Percentiles rank a stretch among this genome's conserved stretches.
Conservation (phyloP, 2,329 filamentous ascomycete genomes). For the Trichophyton rubrum region DNA sequence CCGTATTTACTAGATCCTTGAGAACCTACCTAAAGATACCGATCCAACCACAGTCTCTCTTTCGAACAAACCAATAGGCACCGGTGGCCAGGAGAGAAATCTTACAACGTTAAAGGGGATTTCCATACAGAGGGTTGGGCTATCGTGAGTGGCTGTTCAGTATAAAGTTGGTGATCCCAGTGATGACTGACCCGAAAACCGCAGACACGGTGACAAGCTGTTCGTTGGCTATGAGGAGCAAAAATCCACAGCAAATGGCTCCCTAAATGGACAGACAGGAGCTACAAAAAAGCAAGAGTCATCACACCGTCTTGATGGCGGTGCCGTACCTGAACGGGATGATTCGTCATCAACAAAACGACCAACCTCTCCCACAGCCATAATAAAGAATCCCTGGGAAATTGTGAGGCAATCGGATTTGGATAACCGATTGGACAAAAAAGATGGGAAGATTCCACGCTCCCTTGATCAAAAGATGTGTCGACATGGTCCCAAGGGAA, state of each 20-base stretch:
- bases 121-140: conserved; percentile 44
- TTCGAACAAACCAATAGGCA: conserved; percentile 48
- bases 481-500: conserved; percentile 87
- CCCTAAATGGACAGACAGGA: conserved; percentile 19
- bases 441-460: conserved; percentile 77
- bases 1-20: conserved; percentile 35
- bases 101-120: conserved; percentile 42
- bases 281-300: conserved; percentile 15
- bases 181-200: background rate
- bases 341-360: conserved; percentile 49
- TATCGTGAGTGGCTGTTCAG: conserved; percentile 35
- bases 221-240: conserved; percentile 68
- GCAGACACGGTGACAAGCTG: conserved; percentile 78
- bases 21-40: conserved; percentile 46
- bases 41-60: conserved; percentile 45
- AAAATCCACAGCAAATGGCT: conserved; percentile 39
- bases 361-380: conserved; percentile 43
- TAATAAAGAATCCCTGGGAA: conserved; percentile 86
- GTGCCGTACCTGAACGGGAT: conserved; percentile 35
- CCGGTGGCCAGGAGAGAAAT: conserved; percentile 42
- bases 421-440: conserved; percentile 74
- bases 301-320: conserved; percentile 28
- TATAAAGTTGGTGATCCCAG: background rate
- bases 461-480: conserved; percentile 74
- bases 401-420: conserved; percentile 74